Evolutionary conservation across 306 rosid genomes (phyloP).

Genomic region (Sophora flavescens): DNA sequence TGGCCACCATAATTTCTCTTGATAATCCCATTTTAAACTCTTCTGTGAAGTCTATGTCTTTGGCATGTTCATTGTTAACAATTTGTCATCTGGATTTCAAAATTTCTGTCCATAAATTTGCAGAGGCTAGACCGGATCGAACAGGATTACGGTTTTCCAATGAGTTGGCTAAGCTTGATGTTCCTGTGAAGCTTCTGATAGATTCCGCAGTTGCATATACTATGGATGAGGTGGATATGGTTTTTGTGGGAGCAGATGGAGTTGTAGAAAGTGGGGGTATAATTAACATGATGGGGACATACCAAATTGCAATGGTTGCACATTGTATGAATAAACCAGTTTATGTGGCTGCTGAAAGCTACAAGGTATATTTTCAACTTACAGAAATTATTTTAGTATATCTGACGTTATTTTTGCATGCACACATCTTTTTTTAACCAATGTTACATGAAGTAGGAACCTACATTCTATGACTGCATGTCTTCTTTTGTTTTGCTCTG

Average conservation of each 20-base stretch:
- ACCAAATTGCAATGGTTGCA: constrained; percentile 83
- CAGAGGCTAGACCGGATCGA: constrained; percentile 92
- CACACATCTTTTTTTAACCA: neutral
- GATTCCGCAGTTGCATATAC: constrained; percentile 88
- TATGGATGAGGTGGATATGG: constrained; percentile 93
- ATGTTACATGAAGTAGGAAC: neutral
- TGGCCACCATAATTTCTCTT: neutral
- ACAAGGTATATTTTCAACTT: constrained; percentile 61
- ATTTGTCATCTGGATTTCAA: neutral
- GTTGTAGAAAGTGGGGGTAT: constrained; percentile 94
- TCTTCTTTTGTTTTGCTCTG: constrained; percentile 24
- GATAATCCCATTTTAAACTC: neutral
- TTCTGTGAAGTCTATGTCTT: constrained; percentile 20
- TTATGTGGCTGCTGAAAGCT: constrained; percentile 93
- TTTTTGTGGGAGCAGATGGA: constrained; percentile 91
- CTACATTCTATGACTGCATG: constrained; percentile 2
- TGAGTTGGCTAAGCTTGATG: constrained; percentile 87
- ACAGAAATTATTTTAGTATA: neutral
- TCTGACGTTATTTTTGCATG: neutral
- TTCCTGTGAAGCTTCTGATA: constrained; percentile 82
- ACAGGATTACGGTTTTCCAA: constrained; percentile 80
- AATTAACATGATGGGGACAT: constrained; percentile 94
- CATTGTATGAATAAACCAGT: constrained; percentile 86
- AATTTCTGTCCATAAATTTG: constrained; percentile 38
- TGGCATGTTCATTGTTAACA: neutral